These are phyloP conservation scores for Phytophthora hibernalis DNA, from an alignment of 352 stramenopile genomes.

Conservation along the genomic window DNA sequence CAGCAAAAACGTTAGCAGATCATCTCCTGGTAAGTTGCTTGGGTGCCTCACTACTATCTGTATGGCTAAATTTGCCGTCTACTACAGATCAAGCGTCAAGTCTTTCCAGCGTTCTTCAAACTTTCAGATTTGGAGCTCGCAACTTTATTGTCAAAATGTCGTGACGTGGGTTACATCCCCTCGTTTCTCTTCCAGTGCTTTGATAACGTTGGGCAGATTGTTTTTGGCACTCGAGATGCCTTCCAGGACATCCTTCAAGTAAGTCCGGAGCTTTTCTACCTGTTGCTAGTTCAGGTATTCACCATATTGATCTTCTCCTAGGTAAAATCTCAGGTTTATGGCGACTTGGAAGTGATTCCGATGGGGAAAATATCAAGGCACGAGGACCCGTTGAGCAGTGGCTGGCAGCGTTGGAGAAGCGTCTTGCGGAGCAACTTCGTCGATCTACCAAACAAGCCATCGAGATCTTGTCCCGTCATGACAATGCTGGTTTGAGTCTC, in stretches of 20 bases:
- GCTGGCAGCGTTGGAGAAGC: slow-evolving; percentile 64
- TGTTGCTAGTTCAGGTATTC: background rate
- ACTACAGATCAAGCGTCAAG: slow-evolving; percentile 56
- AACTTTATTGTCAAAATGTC: slow-evolving; percentile 52
- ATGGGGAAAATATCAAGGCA: slow-evolving; percentile 85
- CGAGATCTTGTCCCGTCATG: slow-evolving; percentile 24
- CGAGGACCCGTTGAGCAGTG: slow-evolving; percentile 73
- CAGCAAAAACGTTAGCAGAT: slow-evolving; percentile 55
- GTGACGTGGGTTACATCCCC: slow-evolving; percentile 58
- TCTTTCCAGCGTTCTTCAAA: slow-evolving; percentile 69
- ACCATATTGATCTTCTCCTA: background rate
- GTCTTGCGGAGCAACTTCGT: slow-evolving; percentile 62
- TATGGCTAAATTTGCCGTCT: background rate
- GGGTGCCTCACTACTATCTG: background rate
- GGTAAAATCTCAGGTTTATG: slow-evolving; percentile 51
- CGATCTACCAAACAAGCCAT: slow-evolving; percentile 59
- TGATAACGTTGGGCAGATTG: slow-evolving; percentile 68
- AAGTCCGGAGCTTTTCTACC: background rate
- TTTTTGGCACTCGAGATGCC: slow-evolving; percentile 60
- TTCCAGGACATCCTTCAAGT: slow-evolving; percentile 71
- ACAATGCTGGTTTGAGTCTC: background rate
- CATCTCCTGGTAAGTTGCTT: slow-evolving; percentile 53
- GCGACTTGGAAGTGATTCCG: slow-evolving; percentile 48
- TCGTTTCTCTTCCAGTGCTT: slow-evolving; percentile 73
- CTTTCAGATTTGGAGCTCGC: slow-evolving; percentile 70